Conservation (phyloP, 306 rosid species). For the Prunus mongolica region DNA sequence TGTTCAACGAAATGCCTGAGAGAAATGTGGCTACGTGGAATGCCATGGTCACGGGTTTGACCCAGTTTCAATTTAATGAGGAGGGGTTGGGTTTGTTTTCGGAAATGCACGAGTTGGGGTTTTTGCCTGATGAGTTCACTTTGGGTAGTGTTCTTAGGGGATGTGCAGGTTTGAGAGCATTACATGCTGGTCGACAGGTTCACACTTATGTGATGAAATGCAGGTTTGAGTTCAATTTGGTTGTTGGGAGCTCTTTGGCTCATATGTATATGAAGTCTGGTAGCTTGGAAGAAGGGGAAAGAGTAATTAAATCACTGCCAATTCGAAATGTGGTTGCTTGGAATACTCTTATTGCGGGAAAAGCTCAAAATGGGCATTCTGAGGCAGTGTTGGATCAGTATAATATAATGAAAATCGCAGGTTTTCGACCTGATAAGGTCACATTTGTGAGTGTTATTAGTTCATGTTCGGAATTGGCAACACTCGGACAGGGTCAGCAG, state of each 20-base stretch:
- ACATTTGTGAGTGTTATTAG: slow-evolving; percentile 74
- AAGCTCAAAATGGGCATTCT: slow-evolving; percentile 59
- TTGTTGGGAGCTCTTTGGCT: slow-evolving; percentile 81
- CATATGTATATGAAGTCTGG: slow-evolving; percentile 94
- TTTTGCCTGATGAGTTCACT: slow-evolving; percentile 72
- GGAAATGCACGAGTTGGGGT: slow-evolving; percentile 56
- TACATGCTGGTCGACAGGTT: slow-evolving; percentile 56
- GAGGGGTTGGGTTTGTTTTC: slow-evolving; percentile 53
- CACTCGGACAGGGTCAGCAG: slow-evolving; percentile 86
- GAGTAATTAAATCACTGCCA: slow-evolving; percentile 60
- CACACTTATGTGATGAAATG: slow-evolving; percentile 70
- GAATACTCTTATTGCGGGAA: slow-evolving; percentile 93
- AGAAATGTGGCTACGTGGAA: slow-evolving; percentile 85
- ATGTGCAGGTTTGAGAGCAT: slow-evolving; percentile 70
- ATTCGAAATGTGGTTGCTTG: slow-evolving; percentile 73
- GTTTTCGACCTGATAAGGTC: slow-evolving; percentile 71
- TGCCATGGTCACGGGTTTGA: slow-evolving; percentile 70
- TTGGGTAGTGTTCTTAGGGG: slow-evolving; percentile 81
- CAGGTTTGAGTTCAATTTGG: slow-evolving; percentile 65
- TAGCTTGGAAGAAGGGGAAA: slow-evolving; percentile 65
- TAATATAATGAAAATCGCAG: slow-evolving; percentile 62
- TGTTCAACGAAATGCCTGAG: slow-evolving; percentile 80
- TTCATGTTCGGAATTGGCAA: slow-evolving; percentile 69
- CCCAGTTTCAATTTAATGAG: slow-evolving; percentile 61
- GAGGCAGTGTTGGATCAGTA: slow-evolving; percentile 67